Conservation (phyloP, 176 grass and related monocot species). For the Microstegium vimineum region DNA sequence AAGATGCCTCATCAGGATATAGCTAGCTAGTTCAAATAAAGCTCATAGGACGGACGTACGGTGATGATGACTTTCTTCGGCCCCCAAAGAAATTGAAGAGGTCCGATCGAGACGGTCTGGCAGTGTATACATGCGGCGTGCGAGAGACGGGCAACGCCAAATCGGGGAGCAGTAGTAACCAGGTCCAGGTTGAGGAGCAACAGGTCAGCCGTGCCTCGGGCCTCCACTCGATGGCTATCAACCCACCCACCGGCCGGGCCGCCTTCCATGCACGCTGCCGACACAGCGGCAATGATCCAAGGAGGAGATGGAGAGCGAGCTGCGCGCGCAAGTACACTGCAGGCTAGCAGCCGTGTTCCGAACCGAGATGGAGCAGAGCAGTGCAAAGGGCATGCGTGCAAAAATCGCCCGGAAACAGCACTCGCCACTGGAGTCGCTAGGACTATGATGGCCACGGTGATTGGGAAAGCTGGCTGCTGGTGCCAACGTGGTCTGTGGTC, state of each 20-base stretch:
- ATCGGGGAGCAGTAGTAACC: slow-evolving; percentile 6
- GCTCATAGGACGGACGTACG: too few species aligned
- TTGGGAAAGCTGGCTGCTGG: not conserved
- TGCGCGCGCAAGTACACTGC: not conserved
- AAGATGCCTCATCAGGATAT: too few species aligned
- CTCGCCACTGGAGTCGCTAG: not conserved
- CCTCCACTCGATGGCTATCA: not conserved
- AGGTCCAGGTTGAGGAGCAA: not conserved
- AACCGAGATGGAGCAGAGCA: not conserved
- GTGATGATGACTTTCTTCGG: too few species aligned
- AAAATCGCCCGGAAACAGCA: not conserved
- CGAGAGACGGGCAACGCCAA: not conserved
- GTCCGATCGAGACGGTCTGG: too few species aligned
- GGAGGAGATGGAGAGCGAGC: not conserved
- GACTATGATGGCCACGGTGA: not conserved
- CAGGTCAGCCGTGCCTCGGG: not conserved
- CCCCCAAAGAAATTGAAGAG: too few species aligned
- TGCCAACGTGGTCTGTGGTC: not conserved
- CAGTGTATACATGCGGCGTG: not conserved
- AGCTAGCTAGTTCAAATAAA: too few species aligned
- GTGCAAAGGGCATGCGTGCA: not conserved
- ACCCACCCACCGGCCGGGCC: not conserved
- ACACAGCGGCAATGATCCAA: not conserved
- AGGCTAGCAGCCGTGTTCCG: not conserved
- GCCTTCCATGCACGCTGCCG: not conserved